Evolutionary conservation across 2,329 filamentous ascomycete species (phyloP).

Genomic region (Rugonectria rugulosa): DNA sequence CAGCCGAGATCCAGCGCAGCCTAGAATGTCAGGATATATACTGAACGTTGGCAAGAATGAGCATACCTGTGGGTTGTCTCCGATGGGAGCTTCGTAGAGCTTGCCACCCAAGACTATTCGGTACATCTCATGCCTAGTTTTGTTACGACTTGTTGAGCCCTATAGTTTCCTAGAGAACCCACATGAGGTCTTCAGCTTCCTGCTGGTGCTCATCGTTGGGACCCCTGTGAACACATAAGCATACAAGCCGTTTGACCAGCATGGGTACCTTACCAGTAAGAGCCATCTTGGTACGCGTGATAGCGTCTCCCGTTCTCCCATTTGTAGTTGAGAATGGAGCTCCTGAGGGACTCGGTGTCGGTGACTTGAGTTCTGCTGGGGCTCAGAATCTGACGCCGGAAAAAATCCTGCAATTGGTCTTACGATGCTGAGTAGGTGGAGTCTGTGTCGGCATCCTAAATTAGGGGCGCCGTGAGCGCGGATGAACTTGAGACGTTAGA

Average conservation of each 20-base stretch:
- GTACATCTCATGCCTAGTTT: slow-evolving; percentile 36
- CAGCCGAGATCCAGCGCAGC: slow-evolving; percentile 45
- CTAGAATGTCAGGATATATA: not conserved
- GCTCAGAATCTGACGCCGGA: not conserved
- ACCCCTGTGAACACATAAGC: slow-evolving; percentile 19
- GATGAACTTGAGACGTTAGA: not conserved
- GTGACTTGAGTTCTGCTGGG: slow-evolving; percentile 14
- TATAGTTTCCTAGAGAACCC: rapidly evolving
- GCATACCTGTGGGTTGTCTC: slow-evolving; percentile 35
- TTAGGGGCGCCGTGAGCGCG: not conserved
- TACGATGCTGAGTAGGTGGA: slow-evolving; percentile 27
- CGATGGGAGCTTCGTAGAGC: slow-evolving; percentile 43
- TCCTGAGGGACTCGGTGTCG: slow-evolving; percentile 29
- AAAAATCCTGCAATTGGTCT: not conserved
- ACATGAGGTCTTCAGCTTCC: slow-evolving; percentile 40
- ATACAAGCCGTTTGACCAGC: not conserved
- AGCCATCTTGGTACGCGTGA: slow-evolving; percentile 55
- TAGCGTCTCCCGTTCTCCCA: slow-evolving; percentile 59
- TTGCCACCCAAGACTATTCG: slow-evolving; percentile 41
- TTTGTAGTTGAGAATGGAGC: slow-evolving; percentile 35
- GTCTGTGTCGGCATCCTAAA: slow-evolving; percentile 27
- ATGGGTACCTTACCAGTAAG: slow-evolving; percentile 38
- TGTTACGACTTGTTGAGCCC: not conserved
- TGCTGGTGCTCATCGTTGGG: slow-evolving; percentile 41
- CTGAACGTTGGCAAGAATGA: rapidly evolving